Evolutionary conservation across 2,329 filamentous ascomycete genomes (phyloP), one percentile per base, ranked within the genome.

Genomic region (Fusarium haematococcum): DNA sequence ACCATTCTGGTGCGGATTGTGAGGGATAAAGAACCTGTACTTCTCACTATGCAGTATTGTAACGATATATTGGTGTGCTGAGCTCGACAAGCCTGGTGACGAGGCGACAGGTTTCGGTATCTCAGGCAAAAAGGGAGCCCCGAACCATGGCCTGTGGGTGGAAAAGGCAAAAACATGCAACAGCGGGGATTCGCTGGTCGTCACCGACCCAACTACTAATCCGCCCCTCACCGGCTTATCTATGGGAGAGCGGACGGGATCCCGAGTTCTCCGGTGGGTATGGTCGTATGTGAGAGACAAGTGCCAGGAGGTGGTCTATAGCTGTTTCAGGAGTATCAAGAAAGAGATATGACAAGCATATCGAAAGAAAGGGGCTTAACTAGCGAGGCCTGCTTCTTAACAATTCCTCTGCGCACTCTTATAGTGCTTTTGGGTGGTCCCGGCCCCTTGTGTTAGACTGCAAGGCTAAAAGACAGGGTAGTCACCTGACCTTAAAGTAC

Each of bases 181-280:
- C 48, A 52, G 48, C 48, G 25, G 48, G 25, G 48, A 52, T 52
- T 52, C 48, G 48, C 48, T 52, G 48, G 48, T 52, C 48, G 48
- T 52, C 48, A 52, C 48, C 48, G 48, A 52, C 48, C 48, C 48
- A 52, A 52, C 48, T 52, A 52, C 48, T 52, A 52, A 52, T 52
- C 48, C 25, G 48, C 48, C 48, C 48, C 48, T 52, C 48, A 52
- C 48, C 16, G 48, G 48, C 48, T 52, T 52, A 52, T 52, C 48
- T 52, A 52, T 52, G 48, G 48, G 48, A 52, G 48, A 52, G 48
- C 48, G 48, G 48, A 52, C 48, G 48, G 48, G 48, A 52, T 52
- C 25, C 48, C 48, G 48, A 52, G 48, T 52, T 52, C 25, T 52
- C 48, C 48, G 27, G 48, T 30, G 48, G 48, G 48, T 52, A 30